phyloP scores from a whole-genome alignment of 2,329 filamentous ascomycete species.

The Pseudogymnoascus sp. region DNA sequence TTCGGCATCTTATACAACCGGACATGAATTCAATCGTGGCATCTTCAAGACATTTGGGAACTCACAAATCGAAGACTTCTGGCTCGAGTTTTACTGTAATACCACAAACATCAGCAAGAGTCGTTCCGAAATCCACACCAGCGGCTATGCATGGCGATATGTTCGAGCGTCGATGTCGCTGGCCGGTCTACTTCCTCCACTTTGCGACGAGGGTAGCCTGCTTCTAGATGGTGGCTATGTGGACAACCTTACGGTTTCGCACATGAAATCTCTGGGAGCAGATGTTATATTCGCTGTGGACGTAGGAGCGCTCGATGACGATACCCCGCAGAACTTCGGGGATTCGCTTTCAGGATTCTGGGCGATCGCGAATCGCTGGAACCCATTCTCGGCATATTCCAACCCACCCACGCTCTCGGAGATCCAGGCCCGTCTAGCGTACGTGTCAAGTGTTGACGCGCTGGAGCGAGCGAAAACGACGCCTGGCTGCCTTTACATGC shows the following conservation, averaged over 20 bases:
- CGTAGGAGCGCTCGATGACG: constrained; percentile 85
- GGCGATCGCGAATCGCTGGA: constrained; percentile 94
- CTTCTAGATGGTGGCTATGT: constrained; percentile 93
- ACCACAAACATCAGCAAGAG: constrained; percentile 98
- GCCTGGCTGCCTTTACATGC: constrained; percentile 90
- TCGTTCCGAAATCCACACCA: constrained; percentile 85
- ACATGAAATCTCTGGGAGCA: constrained; percentile 92
- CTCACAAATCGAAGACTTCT: constrained; percentile 96
- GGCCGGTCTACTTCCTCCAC: constrained; percentile 81
- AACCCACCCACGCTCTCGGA: constrained; percentile 93
- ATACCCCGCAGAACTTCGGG: constrained; percentile 85
- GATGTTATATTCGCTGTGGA: constrained; percentile 95
- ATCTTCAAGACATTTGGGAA: constrained; percentile 99
- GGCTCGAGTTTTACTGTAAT: constrained; percentile 98
- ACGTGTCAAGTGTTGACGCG: constrained; percentile 90
- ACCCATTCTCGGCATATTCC: constrained; percentile 78
- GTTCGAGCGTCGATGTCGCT: constrained; percentile 95
- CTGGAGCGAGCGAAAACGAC: constrained; percentile 87
- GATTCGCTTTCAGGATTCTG: constrained; percentile 92
- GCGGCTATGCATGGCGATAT: constrained; percentile 95
- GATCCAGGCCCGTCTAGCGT: constrained; percentile 89
- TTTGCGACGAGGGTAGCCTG: constrained; percentile 97
- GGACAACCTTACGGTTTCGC: constrained; percentile 91
- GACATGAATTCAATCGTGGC: constrained; percentile 96
- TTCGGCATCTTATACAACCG: constrained; percentile 92